Evolutionary conservation across 495 filamentous ascomycete species (phyloP).

Genomic region (Xylaria cubensis): DNA sequence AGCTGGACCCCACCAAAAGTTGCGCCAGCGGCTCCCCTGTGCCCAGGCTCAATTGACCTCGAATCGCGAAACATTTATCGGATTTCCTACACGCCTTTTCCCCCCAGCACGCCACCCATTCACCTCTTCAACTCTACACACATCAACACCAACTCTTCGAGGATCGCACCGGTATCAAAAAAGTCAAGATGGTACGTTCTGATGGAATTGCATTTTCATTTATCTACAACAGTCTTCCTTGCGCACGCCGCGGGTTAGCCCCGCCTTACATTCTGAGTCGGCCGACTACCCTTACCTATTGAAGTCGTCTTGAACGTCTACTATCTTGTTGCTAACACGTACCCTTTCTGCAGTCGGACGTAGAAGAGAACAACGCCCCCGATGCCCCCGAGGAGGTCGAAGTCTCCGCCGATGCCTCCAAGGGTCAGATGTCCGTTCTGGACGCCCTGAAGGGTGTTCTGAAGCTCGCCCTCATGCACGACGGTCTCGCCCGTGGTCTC

Average conservation of each 20-base stretch:
- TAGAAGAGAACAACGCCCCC: slow-evolving; percentile 81
- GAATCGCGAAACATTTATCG: slow-evolving; percentile 35
- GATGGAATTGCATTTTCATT: neutral
- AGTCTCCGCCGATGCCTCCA: slow-evolving; percentile 83
- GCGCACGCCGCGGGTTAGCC: slow-evolving; percentile 14
- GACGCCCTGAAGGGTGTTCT: slow-evolving; percentile 97
- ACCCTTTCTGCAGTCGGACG: slow-evolving; percentile 58
- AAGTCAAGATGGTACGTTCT: slow-evolving; percentile 62
- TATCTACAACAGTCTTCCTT: neutral
- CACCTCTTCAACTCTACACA: slow-evolving; percentile 25
- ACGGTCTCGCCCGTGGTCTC: slow-evolving; percentile 96
- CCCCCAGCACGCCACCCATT: slow-evolving; percentile 26
- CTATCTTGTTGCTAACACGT: slow-evolving; percentile 23
- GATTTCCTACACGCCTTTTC: slow-evolving; percentile 35
- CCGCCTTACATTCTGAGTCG: slow-evolving; percentile 17
- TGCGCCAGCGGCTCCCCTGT: slow-evolving; percentile 24
- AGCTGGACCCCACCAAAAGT: slow-evolving; percentile 20
- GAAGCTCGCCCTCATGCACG: slow-evolving; percentile 98
- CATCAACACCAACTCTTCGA: slow-evolving; percentile 54
- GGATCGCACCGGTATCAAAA: slow-evolving; percentile 58
- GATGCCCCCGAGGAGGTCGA: slow-evolving; percentile 87
- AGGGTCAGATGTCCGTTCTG: slow-evolving; percentile 96
- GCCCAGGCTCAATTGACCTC: slow-evolving; percentile 37
- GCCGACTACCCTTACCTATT: slow-evolving; percentile 20
- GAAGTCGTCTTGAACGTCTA: neutral